phyloP scores from a whole-genome alignment of 371 early-diverging fungal genomes.

The Mortierella sp. region DNA sequence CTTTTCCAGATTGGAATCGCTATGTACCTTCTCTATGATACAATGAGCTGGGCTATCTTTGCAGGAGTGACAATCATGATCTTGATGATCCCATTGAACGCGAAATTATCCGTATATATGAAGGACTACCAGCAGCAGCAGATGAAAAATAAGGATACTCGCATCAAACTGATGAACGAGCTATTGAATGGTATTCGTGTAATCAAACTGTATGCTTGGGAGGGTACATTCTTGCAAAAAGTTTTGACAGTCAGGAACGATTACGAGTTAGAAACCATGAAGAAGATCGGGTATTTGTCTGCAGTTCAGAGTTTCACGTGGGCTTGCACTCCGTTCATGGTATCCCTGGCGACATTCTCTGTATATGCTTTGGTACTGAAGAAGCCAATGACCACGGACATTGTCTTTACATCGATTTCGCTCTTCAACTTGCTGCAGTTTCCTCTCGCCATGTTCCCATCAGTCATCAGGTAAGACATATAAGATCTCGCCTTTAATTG shows the following conservation, averaged over 20 bases:
- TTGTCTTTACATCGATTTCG: constrained; percentile 91
- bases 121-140: constrained; percentile 83
- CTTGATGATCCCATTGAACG: constrained; percentile 81
- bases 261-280: constrained; percentile 80
- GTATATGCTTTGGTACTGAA: constrained; percentile 75
- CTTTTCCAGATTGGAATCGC: constrained; percentile 92
- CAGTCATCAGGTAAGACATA: constrained; percentile 58
- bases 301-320: constrained; percentile 75
- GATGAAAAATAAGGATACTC: constrained; percentile 92
- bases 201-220: constrained; percentile 87
- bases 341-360: constrained; percentile 87
- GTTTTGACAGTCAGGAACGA: constrained; percentile 82
- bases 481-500: not conserved
- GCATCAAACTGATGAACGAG: constrained; percentile 95
- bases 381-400: constrained; percentile 76
- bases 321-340: constrained; percentile 90
- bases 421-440: constrained; percentile 94
- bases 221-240: constrained; percentile 61
- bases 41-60: constrained; percentile 88
- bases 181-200: constrained; percentile 93
- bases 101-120: constrained; percentile 70
- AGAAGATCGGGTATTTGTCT: constrained; percentile 75
- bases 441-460: constrained; percentile 86
- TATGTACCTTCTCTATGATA: constrained; percentile 82
- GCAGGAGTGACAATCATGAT: constrained; percentile 92